Base-by-base conservation (phyloP, 2,329 filamentous ascomycete genomes). In the Davidsoniella eucalypti region DNA sequence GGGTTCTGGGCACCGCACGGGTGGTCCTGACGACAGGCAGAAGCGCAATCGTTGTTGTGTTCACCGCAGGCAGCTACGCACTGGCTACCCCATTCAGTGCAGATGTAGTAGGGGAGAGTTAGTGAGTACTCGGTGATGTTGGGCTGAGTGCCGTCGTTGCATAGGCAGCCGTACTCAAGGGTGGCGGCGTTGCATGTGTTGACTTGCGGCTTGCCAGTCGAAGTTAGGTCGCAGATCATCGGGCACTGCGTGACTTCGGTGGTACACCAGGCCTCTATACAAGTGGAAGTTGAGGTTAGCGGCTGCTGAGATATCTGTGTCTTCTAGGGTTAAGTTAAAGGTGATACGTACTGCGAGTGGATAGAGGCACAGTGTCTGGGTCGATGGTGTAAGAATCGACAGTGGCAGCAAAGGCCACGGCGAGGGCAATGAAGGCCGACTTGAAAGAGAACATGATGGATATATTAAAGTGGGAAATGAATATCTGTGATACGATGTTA, bases 121-220 rank as follows among this genome's bases (percentile, higher is more conserved):
- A 86, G 72, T 17, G 80, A 81, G 72, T 82, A 92, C 65, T 88
- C 73, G 59, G 80, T 77, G 45, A 85, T 66, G 65, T 88, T 87
- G 57, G 84, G 84, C 48, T 73, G 66, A 54, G 72, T 62, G 61
- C 76, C 74, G 61, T 82, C 71, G 55, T 72, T 70, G 68, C 84
- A 92, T 57, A 86, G 69, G 63, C 84, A 92, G 55, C 71, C 69
- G 65, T 82, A 90, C n/a, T 67, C 71, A 46, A 90, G 71, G 17
- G 69, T 67, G 47, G 70, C 60, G 46, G 80, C 58, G 61, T 87
- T 72, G 62, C 84, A 90, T 6, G 70, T 69, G 67, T 90, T 88
- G 55, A 68, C 63, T 42, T 69, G 54, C 26, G 73, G 76, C 42
- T 67, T 70, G 61, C 72, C 60, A 56, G 69, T 63, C 59, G 71